Evolutionary conservation across 164 flowering plant genomes (phyloP), one percentile per base, ranked within the genome.

Genomic region (Magnolia officinalis): DNA sequence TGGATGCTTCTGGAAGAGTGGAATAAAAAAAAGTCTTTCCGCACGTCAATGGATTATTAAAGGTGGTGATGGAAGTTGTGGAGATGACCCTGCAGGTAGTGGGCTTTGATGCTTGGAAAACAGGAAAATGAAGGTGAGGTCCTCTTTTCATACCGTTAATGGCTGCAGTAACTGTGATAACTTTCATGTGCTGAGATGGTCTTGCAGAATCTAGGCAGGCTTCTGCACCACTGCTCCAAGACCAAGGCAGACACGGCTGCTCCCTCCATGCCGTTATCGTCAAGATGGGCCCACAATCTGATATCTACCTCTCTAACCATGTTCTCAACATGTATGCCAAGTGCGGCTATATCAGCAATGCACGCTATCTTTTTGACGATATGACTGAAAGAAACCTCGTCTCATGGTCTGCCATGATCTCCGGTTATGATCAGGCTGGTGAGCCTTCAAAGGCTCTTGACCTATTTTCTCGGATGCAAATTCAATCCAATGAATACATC

Each of bases 351-450:
- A 73, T 84, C 8, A 7, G n/a, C 2, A 10, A 50, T 45, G 93
- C 97, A 18, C 86, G 74, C 26, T 71, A 77, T 16, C 55, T 88
- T 76, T 92, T 92, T 29, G 90, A 89, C 21, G 89, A 88, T 79
- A 92, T 90, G 94, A 51, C 89, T 20, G 79, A 87, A 1, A 81
- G 84, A 83, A 92, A 90, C 74, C 77, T 92, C 4, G 93, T 90
- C 1, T 87, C 94, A 0, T 93, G 96, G 96, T 88, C 94, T 0
- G 91, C 93, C 61, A 79, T 93, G 81, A 88, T 91, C 21, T 88
- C 96, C 50, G 97, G 96, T 8, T 88, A 83, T 81, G 85, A 83
- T 74, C 97, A 91, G 70, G 79, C 78, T 6, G 84, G 87, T 26
- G 58, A 83, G 55, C 88, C 85, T 19, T 18, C 8, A 0, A 63